phyloP scores from a whole-genome alignment of 1,284 basidiomycete genomes.

The Ganoderma lucidum region DNA sequence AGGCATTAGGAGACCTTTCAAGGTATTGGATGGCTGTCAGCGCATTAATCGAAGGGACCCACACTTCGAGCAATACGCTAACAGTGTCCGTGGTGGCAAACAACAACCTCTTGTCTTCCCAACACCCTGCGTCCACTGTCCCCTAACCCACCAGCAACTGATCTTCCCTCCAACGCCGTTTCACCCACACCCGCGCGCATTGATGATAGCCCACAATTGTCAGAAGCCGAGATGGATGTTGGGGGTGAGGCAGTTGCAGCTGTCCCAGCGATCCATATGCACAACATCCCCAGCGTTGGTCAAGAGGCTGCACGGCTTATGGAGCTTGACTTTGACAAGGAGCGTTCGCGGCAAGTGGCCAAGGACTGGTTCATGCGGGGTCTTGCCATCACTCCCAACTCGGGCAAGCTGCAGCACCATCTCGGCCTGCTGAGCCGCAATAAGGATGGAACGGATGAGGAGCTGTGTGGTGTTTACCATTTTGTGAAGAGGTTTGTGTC shows the following conservation, averaged over 20 bases:
- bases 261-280: constrained; percentile 17
- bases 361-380: constrained; percentile 94
- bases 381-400: constrained; percentile 88
- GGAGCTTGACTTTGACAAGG: constrained; percentile 90
- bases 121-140: constrained; percentile 34
- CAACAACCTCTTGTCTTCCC: constrained; percentile 36
- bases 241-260: constrained; percentile 26
- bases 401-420: constrained; percentile 93
- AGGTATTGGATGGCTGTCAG: constrained; percentile 95
- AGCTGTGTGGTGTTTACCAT: constrained; percentile 90
- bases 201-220: constrained; percentile 61
- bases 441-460: constrained; percentile 86
- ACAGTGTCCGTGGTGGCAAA: constrained; percentile 47
- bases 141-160: constrained; percentile 42
- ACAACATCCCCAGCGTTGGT: constrained; percentile 77
- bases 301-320: constrained; percentile 86
- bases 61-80: constrained; percentile 48
- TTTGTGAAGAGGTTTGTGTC: constrained; percentile 88
- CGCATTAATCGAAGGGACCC: constrained; percentile 61
- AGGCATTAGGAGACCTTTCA: constrained; percentile 95
- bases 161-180: constrained; percentile 27
- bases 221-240: constrained; percentile 30
- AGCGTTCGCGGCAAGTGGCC: constrained; percentile 91
- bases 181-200: constrained; percentile 54
- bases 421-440: constrained; percentile 88